phyloP scores from a whole-genome alignment of 164 flowering plant species.

The Tetrastigma voinierianum region DNA sequence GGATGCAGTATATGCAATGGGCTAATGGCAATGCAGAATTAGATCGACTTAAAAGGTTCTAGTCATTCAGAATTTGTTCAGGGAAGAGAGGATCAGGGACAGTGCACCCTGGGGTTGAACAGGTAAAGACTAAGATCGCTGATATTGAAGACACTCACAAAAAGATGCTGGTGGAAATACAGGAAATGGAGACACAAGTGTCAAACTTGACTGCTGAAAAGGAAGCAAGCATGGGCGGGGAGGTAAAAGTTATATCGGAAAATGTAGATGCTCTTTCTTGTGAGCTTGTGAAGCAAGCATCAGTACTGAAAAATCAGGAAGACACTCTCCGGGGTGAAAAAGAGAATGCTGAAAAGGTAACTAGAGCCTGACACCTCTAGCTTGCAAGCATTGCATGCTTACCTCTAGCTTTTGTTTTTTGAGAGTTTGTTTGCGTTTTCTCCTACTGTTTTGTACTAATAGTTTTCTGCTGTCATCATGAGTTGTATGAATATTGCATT shows the following conservation, averaged over 20 bases:
- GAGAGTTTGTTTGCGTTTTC: not conserved
- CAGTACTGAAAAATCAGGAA: constrained; percentile 69
- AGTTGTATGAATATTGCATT: not conserved
- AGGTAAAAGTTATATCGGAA: constrained; percentile 57
- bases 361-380: not conserved
- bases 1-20: constrained; percentile 98
- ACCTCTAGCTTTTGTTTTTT: not conserved
- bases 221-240: constrained; percentile 90
- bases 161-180: constrained; percentile 43
- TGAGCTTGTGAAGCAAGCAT: constrained; percentile 73
- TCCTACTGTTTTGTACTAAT: not conserved
- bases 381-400: not conserved
- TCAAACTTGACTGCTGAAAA: constrained; percentile 63
- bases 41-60: constrained; percentile 86
- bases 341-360: constrained; percentile 70
- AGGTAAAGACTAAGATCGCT: constrained; percentile 52
- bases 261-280: constrained; percentile 76
- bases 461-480: too few species aligned
- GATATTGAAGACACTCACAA: constrained; percentile 47
- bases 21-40: constrained; percentile 92
- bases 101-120: constrained; percentile 60
- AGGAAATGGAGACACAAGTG: constrained; percentile 64
- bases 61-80: constrained; percentile 88
- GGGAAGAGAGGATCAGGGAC: constrained; percentile 78
- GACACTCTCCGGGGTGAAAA: constrained; percentile 72